These are phyloP conservation scores for Heimioporus sp. DNA, from an alignment of 768 basidiomycete genomes.

Conservation along the genomic window DNA sequence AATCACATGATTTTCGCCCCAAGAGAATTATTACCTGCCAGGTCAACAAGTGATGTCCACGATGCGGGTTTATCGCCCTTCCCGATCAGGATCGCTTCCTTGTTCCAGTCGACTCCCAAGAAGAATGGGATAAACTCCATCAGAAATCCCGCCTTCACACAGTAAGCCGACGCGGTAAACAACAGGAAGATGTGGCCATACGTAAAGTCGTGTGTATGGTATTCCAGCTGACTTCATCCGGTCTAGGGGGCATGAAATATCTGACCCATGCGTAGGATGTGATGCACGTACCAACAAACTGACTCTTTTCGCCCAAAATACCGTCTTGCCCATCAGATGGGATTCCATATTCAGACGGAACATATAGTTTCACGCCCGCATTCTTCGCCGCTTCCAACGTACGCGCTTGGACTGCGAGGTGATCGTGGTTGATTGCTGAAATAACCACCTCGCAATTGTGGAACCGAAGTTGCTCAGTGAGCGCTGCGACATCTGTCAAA, in stretches of 20 bases:
- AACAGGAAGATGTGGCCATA: too few species aligned
- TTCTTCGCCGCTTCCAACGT: conserved; percentile 29
- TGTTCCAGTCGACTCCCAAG: conserved; percentile 8
- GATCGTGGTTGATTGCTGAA: conserved; percentile 11
- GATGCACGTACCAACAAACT: too few species aligned
- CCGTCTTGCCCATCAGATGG: conserved; percentile 9
- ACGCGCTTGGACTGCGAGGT: conserved; percentile 18
- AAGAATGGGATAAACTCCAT: conserved; percentile 26
- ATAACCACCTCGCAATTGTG: conserved; percentile 23
- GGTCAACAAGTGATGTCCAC: conserved; percentile 17
- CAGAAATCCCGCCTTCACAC: too few species aligned
- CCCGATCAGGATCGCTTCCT: conserved; percentile 15
- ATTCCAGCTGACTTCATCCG: too few species aligned
- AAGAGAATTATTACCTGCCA: too few species aligned
- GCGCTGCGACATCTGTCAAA: conserved; percentile 7
- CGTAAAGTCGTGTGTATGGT: too few species aligned
- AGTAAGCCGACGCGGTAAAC: too few species aligned
- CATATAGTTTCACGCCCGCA: conserved; percentile 26
- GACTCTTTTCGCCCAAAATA: too few species aligned
- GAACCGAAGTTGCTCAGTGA: conserved; percentile 10
- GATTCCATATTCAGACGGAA: conserved; percentile 23
- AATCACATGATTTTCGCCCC: too few species aligned
- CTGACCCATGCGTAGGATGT: too few species aligned
- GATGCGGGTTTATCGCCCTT: conserved; percentile 20
- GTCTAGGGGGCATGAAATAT: too few species aligned